These are phyloP conservation scores for Aegilops umbellulata DNA, from an alignment of 176 grass and related monocot genomes.

Conservation along the genomic window DNA sequence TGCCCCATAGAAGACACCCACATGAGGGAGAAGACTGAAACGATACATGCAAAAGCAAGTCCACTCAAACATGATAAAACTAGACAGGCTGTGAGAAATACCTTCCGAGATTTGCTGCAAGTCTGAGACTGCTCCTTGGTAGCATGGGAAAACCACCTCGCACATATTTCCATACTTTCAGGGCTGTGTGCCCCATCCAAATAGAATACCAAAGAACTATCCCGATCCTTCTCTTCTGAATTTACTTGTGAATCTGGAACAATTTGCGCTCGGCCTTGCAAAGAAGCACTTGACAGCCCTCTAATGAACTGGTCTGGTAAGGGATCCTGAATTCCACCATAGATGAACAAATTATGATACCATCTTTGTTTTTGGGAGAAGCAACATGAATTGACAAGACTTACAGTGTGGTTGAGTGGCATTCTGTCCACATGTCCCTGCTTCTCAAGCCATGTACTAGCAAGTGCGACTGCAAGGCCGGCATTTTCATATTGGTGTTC, in stretches of 20 bases:
- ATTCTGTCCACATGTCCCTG: constrained; percentile 50
- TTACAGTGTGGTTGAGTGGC: constrained; percentile 45
- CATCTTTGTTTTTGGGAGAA: not conserved
- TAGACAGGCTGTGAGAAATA: constrained; percentile 24
- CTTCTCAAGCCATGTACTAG: constrained; percentile 73
- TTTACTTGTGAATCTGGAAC: constrained; percentile 54
- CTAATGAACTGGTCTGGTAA: constrained; percentile 76
- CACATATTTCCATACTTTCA: constrained; percentile 95
- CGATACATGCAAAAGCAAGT: constrained; percentile 21
- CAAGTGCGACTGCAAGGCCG: constrained; percentile 83
- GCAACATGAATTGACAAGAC: constrained; percentile 31
- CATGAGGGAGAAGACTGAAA: constrained; percentile 9
- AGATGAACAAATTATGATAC: constrained; percentile 23
- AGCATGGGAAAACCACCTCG: constrained; percentile 74
- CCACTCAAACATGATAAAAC: constrained; percentile 14
- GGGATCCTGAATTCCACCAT: constrained; percentile 45
- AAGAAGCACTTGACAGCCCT: constrained; percentile 59
- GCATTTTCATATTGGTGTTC: constrained; percentile 91
- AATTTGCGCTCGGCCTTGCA: constrained; percentile 94
- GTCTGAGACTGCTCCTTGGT: constrained; percentile 37
- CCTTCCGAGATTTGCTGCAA: constrained; percentile 47
- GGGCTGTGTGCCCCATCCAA: constrained; percentile 98
- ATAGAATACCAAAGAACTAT: constrained; percentile 64
- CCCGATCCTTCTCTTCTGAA: constrained; percentile 33
- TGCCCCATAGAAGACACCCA: not conserved